These are phyloP conservation scores for Crotalaria pallida DNA, from an alignment of 306 rosid species.

Conservation along the genomic window DNA sequence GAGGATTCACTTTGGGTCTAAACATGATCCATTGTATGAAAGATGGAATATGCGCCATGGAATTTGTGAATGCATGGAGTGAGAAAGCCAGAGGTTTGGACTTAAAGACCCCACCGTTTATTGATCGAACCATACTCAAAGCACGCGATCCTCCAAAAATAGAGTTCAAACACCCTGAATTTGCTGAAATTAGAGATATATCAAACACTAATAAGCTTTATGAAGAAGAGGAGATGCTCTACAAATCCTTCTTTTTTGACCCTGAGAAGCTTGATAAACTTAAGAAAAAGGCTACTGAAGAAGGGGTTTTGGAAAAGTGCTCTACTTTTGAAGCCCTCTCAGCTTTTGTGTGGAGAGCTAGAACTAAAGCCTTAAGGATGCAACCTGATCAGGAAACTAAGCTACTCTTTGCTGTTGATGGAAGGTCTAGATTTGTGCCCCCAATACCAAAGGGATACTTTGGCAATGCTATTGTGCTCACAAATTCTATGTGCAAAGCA, in stretches of 20 bases:
- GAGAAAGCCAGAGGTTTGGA: constrained; percentile 60
- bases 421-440: constrained; percentile 59
- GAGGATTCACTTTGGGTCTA: constrained; percentile 68
- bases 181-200: constrained; percentile 58
- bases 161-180: constrained; percentile 60
- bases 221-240: constrained; percentile 41
- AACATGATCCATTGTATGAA: constrained; percentile 56
- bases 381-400: constrained; percentile 57
- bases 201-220: constrained; percentile 43
- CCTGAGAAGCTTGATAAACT: constrained; percentile 48
- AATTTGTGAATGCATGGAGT: constrained; percentile 74
- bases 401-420: constrained; percentile 81
- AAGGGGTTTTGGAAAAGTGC: constrained; percentile 52
- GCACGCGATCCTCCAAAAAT: constrained; percentile 53
- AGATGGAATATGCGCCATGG: constrained; percentile 70
- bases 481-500: constrained; percentile 50
- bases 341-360: constrained; percentile 76
- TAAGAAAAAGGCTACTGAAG: constrained; percentile 52
- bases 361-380: constrained; percentile 63
- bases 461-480: constrained; percentile 73
- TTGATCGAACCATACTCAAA: constrained; percentile 63
- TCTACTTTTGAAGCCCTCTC: constrained; percentile 65
- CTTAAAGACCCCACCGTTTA: constrained; percentile 44
- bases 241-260: constrained; percentile 53
- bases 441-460: constrained; percentile 60